Evolutionary conservation across 2,329 filamentous ascomycete genomes (phyloP).

Genomic region (Pseudogymnoascus sp.): DNA sequence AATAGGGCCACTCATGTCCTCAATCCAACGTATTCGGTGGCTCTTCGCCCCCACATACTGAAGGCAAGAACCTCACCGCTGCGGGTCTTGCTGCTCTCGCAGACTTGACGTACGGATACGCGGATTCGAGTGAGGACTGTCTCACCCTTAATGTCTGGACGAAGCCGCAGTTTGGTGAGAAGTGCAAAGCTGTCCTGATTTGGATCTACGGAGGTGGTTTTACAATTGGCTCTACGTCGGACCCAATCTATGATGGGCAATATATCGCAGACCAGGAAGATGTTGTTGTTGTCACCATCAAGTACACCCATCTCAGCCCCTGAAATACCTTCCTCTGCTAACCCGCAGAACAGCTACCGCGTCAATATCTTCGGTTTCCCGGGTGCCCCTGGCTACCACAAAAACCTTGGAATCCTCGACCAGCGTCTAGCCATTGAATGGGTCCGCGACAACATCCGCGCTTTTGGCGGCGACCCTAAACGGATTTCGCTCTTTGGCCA

Average conservation of each 20-base stretch:
- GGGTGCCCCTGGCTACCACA: conserved; percentile 16
- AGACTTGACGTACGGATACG: conserved; percentile 8
- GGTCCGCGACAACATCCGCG: conserved; percentile 48
- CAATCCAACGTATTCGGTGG: background rate
- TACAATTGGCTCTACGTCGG: conserved; percentile 31
- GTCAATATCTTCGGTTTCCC: conserved; percentile 28
- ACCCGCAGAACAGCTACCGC: conserved; percentile 31
- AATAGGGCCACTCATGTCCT: background rate
- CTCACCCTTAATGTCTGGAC: conserved; percentile 22
- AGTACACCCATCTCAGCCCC: conserved; percentile 33
- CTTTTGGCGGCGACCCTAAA: conserved; percentile 48
- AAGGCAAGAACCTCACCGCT: conserved; percentile 18
- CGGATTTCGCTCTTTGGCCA: conserved; percentile 26
- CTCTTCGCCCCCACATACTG: background rate
- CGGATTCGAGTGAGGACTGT: conserved; percentile 20
- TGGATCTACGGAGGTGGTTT: conserved; percentile 39
- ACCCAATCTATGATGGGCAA: conserved; percentile 35
- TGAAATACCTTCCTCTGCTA: background rate
- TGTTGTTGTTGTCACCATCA: conserved; percentile 39
- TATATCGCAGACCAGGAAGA: conserved; percentile 37
- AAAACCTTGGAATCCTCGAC: conserved; percentile 45
- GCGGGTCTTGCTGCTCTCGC: conserved; percentile 14
- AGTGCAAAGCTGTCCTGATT: conserved; percentile 35
- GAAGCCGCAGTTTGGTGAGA: conserved; percentile 13
- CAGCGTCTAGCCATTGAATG: conserved; percentile 50